Conservation (phyloP, 345 rosid genomes). For the Aethionema arabicum region DNA sequence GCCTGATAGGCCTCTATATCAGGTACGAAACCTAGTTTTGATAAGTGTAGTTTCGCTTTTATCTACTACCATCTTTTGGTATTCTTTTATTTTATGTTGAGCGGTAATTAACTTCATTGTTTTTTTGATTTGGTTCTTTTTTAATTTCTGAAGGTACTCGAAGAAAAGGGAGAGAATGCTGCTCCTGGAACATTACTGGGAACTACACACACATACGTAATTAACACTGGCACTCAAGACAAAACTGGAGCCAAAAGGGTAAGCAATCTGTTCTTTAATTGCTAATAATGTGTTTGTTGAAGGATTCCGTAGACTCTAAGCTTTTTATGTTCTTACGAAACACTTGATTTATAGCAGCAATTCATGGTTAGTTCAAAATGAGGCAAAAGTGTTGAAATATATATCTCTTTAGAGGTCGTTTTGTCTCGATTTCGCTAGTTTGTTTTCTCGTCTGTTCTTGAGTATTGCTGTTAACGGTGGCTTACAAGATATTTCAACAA, state of each 20-base stretch:
- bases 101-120: neutral
- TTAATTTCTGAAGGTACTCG: slow-evolving; percentile 57
- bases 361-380: neutral
- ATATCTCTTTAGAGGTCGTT: neutral
- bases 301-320: slow-evolving; percentile 1
- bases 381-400: too few species aligned
- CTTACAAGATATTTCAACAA: too few species aligned
- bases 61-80: neutral
- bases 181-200: slow-evolving; percentile 92
- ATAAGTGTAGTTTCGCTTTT: neutral
- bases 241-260: slow-evolving; percentile 89
- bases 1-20: slow-evolving; percentile 87
- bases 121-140: slow-evolving; percentile 1
- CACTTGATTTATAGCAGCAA: neutral
- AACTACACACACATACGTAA: slow-evolving; percentile 83
- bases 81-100: neutral
- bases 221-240: slow-evolving; percentile 75
- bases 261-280: slow-evolving; percentile 32
- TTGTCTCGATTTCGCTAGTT: slow-evolving; percentile 1
- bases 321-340: neutral
- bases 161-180: slow-evolving; percentile 79
- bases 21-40: slow-evolving; percentile 48
- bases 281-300: neutral
- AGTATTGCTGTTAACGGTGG: neutral
- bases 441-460: neutral